These are phyloP conservation scores for Sechiopsis laciniata DNA, from an alignment of 306 rosid species.

Conservation along the genomic window DNA sequence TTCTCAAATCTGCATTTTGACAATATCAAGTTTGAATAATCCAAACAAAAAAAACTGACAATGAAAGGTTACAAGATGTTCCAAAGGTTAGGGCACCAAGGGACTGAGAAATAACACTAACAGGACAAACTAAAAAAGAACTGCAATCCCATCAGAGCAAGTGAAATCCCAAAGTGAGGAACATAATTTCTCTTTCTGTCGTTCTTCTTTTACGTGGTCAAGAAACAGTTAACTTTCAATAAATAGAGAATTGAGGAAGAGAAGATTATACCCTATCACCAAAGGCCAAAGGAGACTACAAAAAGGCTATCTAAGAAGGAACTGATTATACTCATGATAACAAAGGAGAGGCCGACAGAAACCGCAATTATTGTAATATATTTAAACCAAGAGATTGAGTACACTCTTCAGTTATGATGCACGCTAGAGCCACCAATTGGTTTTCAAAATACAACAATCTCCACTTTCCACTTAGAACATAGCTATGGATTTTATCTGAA, in stretches of 20 bases:
- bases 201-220: not conserved
- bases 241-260: not conserved
- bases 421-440: not conserved
- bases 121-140: not conserved
- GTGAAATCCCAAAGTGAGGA: not conserved
- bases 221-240: not conserved
- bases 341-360: not conserved
- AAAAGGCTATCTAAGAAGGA: not conserved
- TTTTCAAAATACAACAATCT: not conserved
- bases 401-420: not conserved
- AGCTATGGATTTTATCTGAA: not conserved
- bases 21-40: not conserved
- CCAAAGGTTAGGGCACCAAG: not conserved
- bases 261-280: slow-evolving; percentile 1
- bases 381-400: no score
- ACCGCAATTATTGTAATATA: not conserved
- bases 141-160: slow-evolving; percentile 2
- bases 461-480: not conserved
- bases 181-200: not conserved
- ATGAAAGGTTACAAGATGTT: not conserved
- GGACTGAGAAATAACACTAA: not conserved
- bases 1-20: slow-evolving; percentile 70
- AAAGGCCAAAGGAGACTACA: not conserved
- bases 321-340: not conserved
- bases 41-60: not conserved